Evolutionary conservation across 2,329 filamentous ascomycete genomes (phyloP), one percentile per base, ranked within the genome.

Genomic region (Colletotrichum endophyticum): DNA sequence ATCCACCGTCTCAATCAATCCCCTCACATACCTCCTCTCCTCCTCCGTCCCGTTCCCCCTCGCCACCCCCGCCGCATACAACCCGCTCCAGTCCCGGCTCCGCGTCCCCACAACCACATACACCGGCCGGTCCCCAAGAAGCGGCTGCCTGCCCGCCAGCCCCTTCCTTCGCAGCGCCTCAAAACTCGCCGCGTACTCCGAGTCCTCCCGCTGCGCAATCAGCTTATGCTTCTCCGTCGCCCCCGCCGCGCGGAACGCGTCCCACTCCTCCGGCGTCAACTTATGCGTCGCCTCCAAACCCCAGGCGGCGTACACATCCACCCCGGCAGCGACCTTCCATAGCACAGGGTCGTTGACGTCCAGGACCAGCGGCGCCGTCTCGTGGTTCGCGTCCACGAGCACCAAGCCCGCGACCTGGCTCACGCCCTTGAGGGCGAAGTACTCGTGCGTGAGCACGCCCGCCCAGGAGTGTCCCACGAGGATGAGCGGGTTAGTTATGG

Each of bases 391-490:
- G 66, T 73, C 64, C 15, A 64, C 71, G 16, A 73, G 34, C 8
- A 73, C 71, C 16, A 73, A 8, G 1, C 71, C 71, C 8, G 71
- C 71, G 30, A 73, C 53, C 30, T 57, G 64, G 4, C 13, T 30
- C 12, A 25, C 36, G 1, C 64, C 57, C 8, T 63, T 69, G 5
- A 73, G 28, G 5, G 71, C 71, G 22, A 73, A 22, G 57, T 62
- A 73, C 66, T 69, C 71, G 39, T 73, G 56, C 16, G 49, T 70
- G 28, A 73, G 56, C 57, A 73, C 64, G 19, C 64, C 71, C 12
- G 71, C 71, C 71, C 71, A 73, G 22, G 71, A 73, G 56, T 73
- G 64, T 6, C 71, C 71, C 28, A 56, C 57, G 6, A 70, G 39
- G 25, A 69, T 39, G 3, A 70, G 57, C 3, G 71, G 71, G 22